A percentile compares a stretch with the other conserved stretches of the same genome.
Evolutionary conservation across 371 early-diverging fungal species (phyloP).

Genomic region (Chytridium lagenaria): DNA sequence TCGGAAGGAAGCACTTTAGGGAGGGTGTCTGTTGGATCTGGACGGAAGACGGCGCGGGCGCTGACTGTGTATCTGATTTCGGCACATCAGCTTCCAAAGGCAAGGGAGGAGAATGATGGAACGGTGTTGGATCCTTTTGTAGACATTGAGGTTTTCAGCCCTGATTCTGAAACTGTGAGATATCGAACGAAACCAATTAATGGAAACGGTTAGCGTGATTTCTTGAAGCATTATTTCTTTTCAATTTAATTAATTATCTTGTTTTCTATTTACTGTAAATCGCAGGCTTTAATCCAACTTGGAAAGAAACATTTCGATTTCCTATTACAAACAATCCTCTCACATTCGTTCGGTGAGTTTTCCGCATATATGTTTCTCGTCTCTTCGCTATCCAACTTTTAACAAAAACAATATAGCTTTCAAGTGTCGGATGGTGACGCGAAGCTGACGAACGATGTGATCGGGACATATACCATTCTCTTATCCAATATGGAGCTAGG

Average conservation of each 20-base stretch:
- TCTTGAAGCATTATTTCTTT: not conserved
- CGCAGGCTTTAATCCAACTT: conserved; percentile 66
- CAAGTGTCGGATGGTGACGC: conserved; percentile 58
- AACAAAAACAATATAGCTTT: conserved; percentile 40
- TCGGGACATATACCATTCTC: conserved; percentile 60
- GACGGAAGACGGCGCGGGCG: not conserved
- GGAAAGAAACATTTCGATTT: conserved; percentile 63
- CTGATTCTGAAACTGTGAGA: conserved; percentile 22
- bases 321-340: conserved; percentile 55
- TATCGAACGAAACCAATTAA: conserved; percentile 33
- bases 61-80: conserved; percentile 52
- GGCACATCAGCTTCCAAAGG: conserved; percentile 68
- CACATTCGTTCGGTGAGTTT: conserved; percentile 57
- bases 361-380: not conserved
- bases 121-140: conserved; percentile 66
- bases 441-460: conserved; percentile 53
- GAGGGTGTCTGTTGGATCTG: not conserved
- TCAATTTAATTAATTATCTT: not conserved
- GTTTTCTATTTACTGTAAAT: not conserved
- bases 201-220: conserved; percentile 33
- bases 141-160: conserved; percentile 58
- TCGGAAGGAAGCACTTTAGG: not conserved
- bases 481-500: conserved; percentile 56
- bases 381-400: not conserved
- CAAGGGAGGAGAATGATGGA: conserved; percentile 54